phyloP scores from a whole-genome alignment of 2,329 filamentous ascomycete species.

The Trichothecium sympodiale region DNA sequence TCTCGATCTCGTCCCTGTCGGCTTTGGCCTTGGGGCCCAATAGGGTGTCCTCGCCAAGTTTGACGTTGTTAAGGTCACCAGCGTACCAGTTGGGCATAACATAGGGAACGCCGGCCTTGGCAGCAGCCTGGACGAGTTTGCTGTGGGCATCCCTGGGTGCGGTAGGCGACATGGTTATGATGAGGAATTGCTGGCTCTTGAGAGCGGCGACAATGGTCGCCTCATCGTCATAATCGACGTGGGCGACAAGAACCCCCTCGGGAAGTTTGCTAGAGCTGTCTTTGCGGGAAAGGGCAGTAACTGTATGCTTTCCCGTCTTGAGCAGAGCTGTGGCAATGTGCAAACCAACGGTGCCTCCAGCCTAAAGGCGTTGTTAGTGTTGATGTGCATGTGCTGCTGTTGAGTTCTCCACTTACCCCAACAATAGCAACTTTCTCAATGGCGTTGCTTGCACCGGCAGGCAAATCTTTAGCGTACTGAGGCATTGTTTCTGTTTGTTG shows the following conservation, averaged over 20 bases:
- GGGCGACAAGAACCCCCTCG: conserved; percentile 26
- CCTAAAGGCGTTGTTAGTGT: no score
- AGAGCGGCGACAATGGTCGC: conserved; percentile 36
- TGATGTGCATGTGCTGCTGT: no score
- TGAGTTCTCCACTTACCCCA: conserved; percentile 30
- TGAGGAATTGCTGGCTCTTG: conserved; percentile 41
- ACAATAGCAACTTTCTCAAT: conserved; percentile 34
- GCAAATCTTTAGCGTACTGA: conserved; percentile 23
- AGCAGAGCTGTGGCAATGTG: conserved; percentile 29
- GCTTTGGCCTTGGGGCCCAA: conserved; percentile 13
- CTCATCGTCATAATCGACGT: conserved; percentile 33
- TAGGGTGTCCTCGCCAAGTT: conserved; percentile 22
- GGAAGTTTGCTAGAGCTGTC: conserved; percentile 30
- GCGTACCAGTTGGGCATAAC: conserved; percentile 44
- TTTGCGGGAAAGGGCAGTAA: conserved; percentile 39
- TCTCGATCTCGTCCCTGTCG: conserved; percentile 25
- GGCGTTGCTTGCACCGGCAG: conserved; percentile 25
- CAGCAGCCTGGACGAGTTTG: conserved; percentile 43
- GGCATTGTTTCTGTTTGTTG: no score
- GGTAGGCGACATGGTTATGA: conserved; percentile 37
- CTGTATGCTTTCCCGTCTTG: conserved; percentile 33
- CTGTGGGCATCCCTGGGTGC: conserved; percentile 33
- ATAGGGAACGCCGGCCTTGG: conserved; percentile 40
- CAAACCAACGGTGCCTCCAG: conserved; percentile 27
- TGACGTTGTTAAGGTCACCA: conserved; percentile 24